A percentile compares a stretch with the other conserved stretches of the same genome.
phyloP scores from a whole-genome alignment of 1,284 basidiomycete genomes.

The Somion occarium region DNA sequence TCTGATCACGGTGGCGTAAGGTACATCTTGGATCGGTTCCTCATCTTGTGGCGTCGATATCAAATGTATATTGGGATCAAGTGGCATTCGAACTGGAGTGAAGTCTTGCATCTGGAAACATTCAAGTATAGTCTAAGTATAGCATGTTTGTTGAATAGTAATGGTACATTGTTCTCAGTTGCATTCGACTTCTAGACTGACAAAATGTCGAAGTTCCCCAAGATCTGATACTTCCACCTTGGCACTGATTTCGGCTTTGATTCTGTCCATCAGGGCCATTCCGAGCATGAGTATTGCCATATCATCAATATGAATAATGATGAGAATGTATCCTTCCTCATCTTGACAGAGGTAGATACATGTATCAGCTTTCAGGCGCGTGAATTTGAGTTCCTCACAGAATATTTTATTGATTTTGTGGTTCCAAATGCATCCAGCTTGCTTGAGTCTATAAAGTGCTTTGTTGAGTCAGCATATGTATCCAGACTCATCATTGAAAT shows the following conservation, averaged over 20 bases:
- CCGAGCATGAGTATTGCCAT: constrained; percentile 10
- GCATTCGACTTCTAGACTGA: constrained; percentile 23
- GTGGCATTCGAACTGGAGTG: constrained; percentile 15
- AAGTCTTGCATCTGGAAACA: constrained; percentile 15
- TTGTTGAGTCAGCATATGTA: constrained; percentile 15
- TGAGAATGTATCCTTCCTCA: constrained; percentile 3
- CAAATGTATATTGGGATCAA: constrained; percentile 15
- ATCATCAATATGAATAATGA: constrained; percentile 24
- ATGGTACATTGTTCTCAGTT: constrained; percentile 17
- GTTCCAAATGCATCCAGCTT: constrained; percentile 26
- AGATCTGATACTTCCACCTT: constrained; percentile 22
- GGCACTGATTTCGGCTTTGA: constrained; percentile 11
- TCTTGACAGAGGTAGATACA: constrained; percentile 14
- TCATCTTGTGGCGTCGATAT: constrained; percentile 10
- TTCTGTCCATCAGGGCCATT: not conserved
- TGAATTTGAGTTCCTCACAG: constrained; percentile 13
- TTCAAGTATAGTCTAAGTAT: constrained; percentile 18
- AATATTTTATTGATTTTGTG: constrained; percentile 13
- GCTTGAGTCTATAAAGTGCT: constrained; percentile 28
- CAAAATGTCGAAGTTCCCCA: constrained; percentile 15
- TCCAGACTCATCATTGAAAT: constrained; percentile 21
- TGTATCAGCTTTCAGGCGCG: constrained; percentile 14
- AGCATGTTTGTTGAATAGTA: constrained; percentile 21
- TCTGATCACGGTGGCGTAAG: constrained; percentile 12
- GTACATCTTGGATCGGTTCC: constrained; percentile 7